Percentiles rank a stretch among this genome's conserved stretches.
Conservation (phyloP, 805 yeast species). For the Metschnikowia lunata region DNA sequence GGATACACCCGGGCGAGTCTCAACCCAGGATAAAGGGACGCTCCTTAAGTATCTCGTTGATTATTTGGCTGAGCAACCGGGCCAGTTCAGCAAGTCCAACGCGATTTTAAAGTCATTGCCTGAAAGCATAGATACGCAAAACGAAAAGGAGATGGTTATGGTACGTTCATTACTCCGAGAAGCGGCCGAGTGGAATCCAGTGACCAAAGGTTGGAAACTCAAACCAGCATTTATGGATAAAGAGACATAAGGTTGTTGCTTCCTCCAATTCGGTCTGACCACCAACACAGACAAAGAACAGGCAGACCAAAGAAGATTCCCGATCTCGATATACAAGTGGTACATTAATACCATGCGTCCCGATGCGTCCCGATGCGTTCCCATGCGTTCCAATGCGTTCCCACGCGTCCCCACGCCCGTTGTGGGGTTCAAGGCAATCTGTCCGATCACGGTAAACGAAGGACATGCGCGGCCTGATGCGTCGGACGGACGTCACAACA, state of each 20-base stretch:
- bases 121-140: slow-evolving; percentile 12
- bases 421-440: too few species aligned
- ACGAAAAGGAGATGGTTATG: slow-evolving; percentile 51
- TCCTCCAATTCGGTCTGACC: too few species aligned
- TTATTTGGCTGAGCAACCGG: slow-evolving; percentile 34
- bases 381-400: too few species aligned
- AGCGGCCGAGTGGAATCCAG: slow-evolving; percentile 65
- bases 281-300: too few species aligned
- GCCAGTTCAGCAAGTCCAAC: slow-evolving; percentile 44
- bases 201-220: slow-evolving; percentile 58
- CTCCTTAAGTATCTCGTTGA: slow-evolving; percentile 35
- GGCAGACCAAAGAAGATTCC: too few species aligned
- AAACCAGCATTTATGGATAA: slow-evolving; percentile 40
- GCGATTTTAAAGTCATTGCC: slow-evolving; percentile 41
- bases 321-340: too few species aligned
- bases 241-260: background rate
- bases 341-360: too few species aligned
- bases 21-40: slow-evolving; percentile 4
- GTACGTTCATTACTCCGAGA: slow-evolving; percentile 65
- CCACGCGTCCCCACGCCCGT: too few species aligned
- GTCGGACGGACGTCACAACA: too few species aligned
- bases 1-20: background rate
- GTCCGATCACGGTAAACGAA: too few species aligned
- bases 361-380: too few species aligned
- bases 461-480: too few species aligned